Percentiles rank a stretch among this genome's conserved stretches.
Conservation (phyloP, 768 basidiomycete species). For the Gloeopeniophorella convolvens region DNA sequence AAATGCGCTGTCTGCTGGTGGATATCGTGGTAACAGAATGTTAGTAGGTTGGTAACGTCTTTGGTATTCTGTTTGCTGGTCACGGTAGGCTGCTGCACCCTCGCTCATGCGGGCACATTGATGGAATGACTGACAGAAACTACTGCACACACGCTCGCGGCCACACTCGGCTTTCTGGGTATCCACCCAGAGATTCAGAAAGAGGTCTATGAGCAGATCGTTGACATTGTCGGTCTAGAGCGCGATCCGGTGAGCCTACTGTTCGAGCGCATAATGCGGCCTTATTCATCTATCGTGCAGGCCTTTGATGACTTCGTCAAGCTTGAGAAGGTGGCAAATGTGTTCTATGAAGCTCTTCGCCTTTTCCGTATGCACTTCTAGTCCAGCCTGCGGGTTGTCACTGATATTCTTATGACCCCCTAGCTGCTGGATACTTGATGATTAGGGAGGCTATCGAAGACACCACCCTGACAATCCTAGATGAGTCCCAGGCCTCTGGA, state of each 20-base stretch:
- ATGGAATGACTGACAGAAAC: constrained; percentile 24
- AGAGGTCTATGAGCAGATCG: constrained; percentile 29
- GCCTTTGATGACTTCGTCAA: constrained; percentile 24
- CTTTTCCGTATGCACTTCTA: constrained; percentile 30
- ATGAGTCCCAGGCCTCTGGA: constrained; percentile 2
- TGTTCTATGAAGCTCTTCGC: constrained; percentile 30
- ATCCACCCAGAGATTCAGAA: constrained; percentile 28
- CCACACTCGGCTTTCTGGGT: constrained; percentile 29
- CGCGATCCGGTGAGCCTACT: constrained; percentile 11
- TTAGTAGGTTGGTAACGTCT: constrained; percentile 20
- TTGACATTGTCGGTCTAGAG: constrained; percentile 21
- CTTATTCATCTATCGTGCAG: constrained; percentile 14
- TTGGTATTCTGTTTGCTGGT: constrained; percentile 20
- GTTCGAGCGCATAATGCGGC: no score
- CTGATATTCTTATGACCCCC: not conserved
- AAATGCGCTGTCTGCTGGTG: not conserved
- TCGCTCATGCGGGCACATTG: not conserved
- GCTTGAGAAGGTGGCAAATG: constrained; percentile 28
- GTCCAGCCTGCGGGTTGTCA: not conserved
- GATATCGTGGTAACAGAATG: not conserved
- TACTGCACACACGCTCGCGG: constrained; percentile 29
- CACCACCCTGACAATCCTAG: constrained; percentile 22
- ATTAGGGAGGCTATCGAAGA: constrained; percentile 28
- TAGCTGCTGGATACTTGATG: constrained; percentile 29
- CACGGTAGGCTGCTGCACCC: constrained; percentile 13